These are phyloP conservation scores for Arctostaphylos glauca DNA, from an alignment of 148 eudicot genomes.

Conservation along the genomic window DNA sequence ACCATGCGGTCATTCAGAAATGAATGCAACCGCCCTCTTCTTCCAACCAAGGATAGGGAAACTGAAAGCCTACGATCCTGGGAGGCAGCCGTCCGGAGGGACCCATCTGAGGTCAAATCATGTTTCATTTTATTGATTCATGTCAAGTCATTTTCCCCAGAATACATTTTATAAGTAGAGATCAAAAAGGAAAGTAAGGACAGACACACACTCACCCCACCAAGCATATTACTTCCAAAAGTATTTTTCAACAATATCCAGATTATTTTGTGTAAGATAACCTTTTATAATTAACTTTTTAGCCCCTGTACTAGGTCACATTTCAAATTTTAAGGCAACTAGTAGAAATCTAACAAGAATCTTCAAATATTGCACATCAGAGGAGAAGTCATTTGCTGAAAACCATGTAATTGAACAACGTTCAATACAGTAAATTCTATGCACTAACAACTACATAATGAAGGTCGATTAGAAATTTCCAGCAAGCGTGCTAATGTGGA, in stretches of 20 bases:
- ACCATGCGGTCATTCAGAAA: too few relatives aligned
- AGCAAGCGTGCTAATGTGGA: not conserved
- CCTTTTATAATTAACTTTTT: not conserved
- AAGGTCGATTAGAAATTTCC: not conserved
- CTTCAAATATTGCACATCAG: not conserved
- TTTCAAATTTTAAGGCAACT: not conserved
- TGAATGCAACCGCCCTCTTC: too few relatives aligned
- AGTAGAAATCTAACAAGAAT: not conserved
- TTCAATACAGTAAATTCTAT: not conserved
- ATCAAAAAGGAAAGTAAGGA: not conserved
- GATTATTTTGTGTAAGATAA: not conserved
- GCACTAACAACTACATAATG: not conserved
- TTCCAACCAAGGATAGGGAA: too few relatives aligned
- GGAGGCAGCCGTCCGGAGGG: too few relatives aligned
- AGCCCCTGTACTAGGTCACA: not conserved
- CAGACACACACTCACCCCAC: not conserved
- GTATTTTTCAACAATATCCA: not conserved
- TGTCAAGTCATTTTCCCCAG: not conserved
- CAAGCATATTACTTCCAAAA: not conserved
- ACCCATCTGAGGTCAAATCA: too few relatives aligned
- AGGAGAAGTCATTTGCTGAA: constrained; percentile 3
- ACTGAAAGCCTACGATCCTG: too few relatives aligned
- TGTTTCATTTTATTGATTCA: not conserved
- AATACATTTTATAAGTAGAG: not conserved
- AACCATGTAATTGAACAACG: constrained; percentile 8